Base-by-base conservation (phyloP, 2,329 filamentous ascomycete species). In the Pestalotiopsis sp. region DNA sequence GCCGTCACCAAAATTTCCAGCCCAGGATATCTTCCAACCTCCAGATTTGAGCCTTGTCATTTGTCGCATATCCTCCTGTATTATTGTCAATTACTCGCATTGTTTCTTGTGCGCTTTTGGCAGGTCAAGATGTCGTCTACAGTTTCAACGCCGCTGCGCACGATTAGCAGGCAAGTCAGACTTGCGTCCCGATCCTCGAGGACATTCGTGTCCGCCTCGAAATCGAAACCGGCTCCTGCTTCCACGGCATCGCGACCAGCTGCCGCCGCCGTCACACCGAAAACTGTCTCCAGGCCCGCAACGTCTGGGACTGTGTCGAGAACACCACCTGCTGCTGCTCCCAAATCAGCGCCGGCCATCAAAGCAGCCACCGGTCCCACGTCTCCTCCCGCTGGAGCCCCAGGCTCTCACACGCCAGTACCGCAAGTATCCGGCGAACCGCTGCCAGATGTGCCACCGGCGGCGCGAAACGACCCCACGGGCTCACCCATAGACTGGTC, bases 401-500 rank as follows among this genome's bases (percentile, higher is more conserved):
- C 52, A 4, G n/a, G 65, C 31, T 31, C 71, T 0, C 74, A 74
- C 12, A 73, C 70, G 20, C 75, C 72, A 52, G 41, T 76, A 64
- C 76, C 76, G 52, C 71, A 76, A 17, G 74, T 75, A 38, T 77
- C 76, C 0, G 76, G 74, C 17, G 64, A 64, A 9, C 76, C 77
- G 1, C 73, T 79, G 4, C 76, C 76, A 2, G 74, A 77, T 70
- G 77, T 73, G 9, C 71, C 74, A 13, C 36, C 14, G 14, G 41
- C 64, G 14, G 59, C 59, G 27, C n/a, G 60, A 36, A 57, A 13
- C 27, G 52, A 69, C 60, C 60, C 14, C 62, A n/a, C 62, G 25
- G 67, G 65, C 65, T 38, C 57, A n/a, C 74, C 79, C 2, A 82
- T 89, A 70, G 92, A 97, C 85, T 97, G 95, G 95, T 89, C 91